These are phyloP conservation scores for Epichloe elymi DNA, from an alignment of 2,329 filamentous ascomycete species.

Conservation along the genomic window DNA sequence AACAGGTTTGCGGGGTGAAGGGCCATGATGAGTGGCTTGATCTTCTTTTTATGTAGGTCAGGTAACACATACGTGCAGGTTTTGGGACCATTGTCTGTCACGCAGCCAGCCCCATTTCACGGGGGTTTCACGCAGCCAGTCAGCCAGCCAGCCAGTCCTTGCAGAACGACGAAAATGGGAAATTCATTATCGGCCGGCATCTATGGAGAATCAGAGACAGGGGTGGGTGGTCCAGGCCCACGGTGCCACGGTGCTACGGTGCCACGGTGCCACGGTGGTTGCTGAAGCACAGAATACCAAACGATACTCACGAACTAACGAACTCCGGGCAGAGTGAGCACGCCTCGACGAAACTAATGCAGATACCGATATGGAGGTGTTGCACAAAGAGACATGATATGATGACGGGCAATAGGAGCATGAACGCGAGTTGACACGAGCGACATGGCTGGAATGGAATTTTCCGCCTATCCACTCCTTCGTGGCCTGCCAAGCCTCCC, in stretches of 20 bases:
- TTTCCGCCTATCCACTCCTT: too few relatives aligned
- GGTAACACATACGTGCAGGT: neutral
- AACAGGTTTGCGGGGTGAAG: neutral
- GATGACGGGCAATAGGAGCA: too few relatives aligned
- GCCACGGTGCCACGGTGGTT: too few relatives aligned
- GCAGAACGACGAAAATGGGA: neutral
- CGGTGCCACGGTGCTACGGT: too few relatives aligned
- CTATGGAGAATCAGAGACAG: neutral
- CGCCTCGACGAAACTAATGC: too few relatives aligned
- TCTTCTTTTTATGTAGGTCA: neutral
- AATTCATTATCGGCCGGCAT: neutral
- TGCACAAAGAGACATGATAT: too few relatives aligned
- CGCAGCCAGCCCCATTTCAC: too few relatives aligned
- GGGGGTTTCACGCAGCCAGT: too few relatives aligned
- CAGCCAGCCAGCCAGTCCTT: neutral
- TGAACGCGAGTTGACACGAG: neutral
- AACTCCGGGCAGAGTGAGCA: too few relatives aligned
- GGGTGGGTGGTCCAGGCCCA: neutral
- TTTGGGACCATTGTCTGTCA: neutral
- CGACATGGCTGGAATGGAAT: neutral
- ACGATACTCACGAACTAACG: neutral
- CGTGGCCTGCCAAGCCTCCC: too few relatives aligned
- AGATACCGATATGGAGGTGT: too few relatives aligned
- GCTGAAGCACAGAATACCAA: neutral
- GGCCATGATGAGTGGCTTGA: neutral